Percentiles rank a stretch among this genome's conserved stretches.
phyloP scores from a whole-genome alignment of 2,329 filamentous ascomycete species.

The Trichoderma aggressivum region DNA sequence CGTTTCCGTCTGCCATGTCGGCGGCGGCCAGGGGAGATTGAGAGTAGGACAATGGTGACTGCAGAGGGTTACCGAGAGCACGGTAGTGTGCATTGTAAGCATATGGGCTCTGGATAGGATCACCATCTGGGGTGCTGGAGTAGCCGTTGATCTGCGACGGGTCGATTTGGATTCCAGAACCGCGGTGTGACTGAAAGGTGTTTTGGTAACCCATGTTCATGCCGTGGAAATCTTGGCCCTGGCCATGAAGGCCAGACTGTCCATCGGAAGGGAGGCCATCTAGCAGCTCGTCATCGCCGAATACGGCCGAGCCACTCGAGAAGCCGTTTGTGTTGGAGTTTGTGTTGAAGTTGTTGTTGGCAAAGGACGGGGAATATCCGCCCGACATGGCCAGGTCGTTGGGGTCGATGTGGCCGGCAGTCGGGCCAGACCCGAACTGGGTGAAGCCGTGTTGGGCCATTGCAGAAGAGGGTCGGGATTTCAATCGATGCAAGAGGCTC shows the following conservation, averaged over 20 bases:
- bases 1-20: constrained; percentile 49
- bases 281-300: constrained; percentile 84
- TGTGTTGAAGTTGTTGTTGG: constrained; percentile 53
- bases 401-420: constrained; percentile 69
- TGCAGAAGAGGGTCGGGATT: constrained; percentile 19
- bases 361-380: constrained; percentile 59
- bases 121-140: constrained; percentile 87
- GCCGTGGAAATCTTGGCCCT: constrained; percentile 54
- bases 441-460: constrained; percentile 58
- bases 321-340: constrained; percentile 65
- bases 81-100: constrained; percentile 80
- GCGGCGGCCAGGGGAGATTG: constrained; percentile 41
- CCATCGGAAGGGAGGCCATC: constrained; percentile 63
- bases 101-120: constrained; percentile 89
- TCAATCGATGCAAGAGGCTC: not conserved
- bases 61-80: constrained; percentile 50
- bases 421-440: constrained; percentile 53
- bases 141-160: constrained; percentile 72
- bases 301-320: constrained; percentile 71
- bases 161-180: constrained; percentile 57
- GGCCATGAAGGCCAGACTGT: constrained; percentile 50
- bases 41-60: constrained; percentile 40
- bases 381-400: constrained; percentile 73
- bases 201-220: constrained; percentile 59
- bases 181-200: constrained; percentile 55